phyloP scores from a whole-genome alignment of 805 yeast genomes.

The Naumovozyma castellii region DNA sequence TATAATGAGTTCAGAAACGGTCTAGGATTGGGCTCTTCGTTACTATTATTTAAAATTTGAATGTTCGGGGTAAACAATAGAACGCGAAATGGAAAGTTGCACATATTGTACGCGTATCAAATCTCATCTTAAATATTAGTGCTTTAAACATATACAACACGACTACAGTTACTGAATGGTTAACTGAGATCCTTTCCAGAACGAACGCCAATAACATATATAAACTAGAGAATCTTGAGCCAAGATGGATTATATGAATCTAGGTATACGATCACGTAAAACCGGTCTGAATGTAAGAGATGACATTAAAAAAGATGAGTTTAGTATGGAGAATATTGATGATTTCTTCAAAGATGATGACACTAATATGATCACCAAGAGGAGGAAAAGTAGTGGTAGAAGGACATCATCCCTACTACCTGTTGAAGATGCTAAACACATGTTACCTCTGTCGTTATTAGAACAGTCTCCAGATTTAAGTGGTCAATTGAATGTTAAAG shows the following conservation, averaged over 20 bases:
- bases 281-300: constrained; percentile 37
- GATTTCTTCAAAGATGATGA: constrained; percentile 57
- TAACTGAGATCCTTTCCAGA: too few relatives aligned
- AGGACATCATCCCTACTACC: constrained; percentile 18
- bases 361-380: constrained; percentile 6
- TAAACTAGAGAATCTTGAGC: too few relatives aligned
- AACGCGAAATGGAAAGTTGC: too few relatives aligned
- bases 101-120: too few relatives aligned
- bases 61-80: too few relatives aligned
- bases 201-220: too few relatives aligned
- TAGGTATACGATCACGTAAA: constrained; percentile 54
- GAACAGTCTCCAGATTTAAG: constrained; percentile 6
- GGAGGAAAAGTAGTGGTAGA: constrained; percentile 11
- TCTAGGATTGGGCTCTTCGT: too few relatives aligned
- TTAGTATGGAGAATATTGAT: constrained; percentile 33
- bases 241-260: constrained; percentile 36
- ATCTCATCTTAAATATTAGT: too few relatives aligned
- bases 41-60: too few relatives aligned
- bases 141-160: too few relatives aligned
- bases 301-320: constrained; percentile 12
- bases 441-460: neutral
- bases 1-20: too few relatives aligned
- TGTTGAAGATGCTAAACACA: neutral
- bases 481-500: neutral
- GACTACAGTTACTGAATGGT: too few relatives aligned